Conservation (phyloP, 352 stramenopile genomes). For the Phytopythium vexans region DNA sequence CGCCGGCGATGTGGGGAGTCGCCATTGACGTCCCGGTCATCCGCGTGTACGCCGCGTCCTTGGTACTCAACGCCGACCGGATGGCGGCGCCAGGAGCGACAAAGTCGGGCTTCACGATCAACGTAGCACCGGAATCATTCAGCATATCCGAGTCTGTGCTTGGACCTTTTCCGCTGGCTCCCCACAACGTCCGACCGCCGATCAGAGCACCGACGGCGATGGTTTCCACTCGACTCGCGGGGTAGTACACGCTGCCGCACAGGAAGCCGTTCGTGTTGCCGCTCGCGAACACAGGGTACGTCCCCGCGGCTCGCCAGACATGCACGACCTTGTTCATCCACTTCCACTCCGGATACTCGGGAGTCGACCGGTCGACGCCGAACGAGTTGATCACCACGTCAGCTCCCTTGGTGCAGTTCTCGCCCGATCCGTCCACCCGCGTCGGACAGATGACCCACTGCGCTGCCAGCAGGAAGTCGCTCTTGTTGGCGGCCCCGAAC, state of each 20-base stretch:
- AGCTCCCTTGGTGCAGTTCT: constrained; percentile 53
- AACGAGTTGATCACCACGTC: constrained; percentile 72
- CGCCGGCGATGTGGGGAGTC: constrained; percentile 60
- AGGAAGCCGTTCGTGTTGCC: constrained; percentile 74
- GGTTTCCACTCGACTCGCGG: constrained; percentile 42
- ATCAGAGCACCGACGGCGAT: constrained; percentile 65
- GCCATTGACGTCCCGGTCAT: constrained; percentile 79
- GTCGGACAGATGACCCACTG: constrained; percentile 74
- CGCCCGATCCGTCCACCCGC: constrained; percentile 33
- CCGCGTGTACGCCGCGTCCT: constrained; percentile 51
- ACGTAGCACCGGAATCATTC: constrained; percentile 1
- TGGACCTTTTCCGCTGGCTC: constrained; percentile 65
- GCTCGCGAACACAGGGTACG: constrained; percentile 60
- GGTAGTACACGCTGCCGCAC: constrained; percentile 69
- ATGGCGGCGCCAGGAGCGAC: constrained; percentile 68
- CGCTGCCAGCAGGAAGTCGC: constrained; percentile 58
- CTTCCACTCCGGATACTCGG: constrained; percentile 46
- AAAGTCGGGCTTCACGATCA: constrained; percentile 70
- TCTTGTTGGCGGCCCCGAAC: constrained; percentile 55
- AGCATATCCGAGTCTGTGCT: constrained; percentile 24
- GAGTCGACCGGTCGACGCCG: constrained; percentile 42
- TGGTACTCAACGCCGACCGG: constrained; percentile 55
- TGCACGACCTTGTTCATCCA: constrained; percentile 57
- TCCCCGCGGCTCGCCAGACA: constrained; percentile 43
- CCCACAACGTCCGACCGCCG: constrained; percentile 55